Evolutionary conservation across 805 yeast species (phyloP).

Genomic region (Danielia reshetovae): DNA sequence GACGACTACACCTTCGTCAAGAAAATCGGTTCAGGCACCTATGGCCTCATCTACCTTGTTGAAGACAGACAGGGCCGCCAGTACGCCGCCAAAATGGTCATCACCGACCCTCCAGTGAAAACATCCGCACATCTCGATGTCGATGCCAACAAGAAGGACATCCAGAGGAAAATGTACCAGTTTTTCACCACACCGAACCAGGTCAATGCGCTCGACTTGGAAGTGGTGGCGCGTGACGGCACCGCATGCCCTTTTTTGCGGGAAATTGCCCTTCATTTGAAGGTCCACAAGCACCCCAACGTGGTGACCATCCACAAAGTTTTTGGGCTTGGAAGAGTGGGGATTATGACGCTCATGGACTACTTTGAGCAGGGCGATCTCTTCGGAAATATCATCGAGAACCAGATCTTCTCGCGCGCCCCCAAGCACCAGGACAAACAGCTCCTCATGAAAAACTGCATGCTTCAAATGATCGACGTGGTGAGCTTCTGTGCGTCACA

Average conservation of each 20-base stretch:
- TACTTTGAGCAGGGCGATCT: conserved; percentile 82
- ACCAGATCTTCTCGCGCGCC: conserved; percentile 53
- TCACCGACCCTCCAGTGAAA: conserved; percentile 39
- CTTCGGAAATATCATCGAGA: conserved; percentile 79
- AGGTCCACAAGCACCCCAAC: conserved; percentile 75
- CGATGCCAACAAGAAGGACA: conserved; percentile 53
- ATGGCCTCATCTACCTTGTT: conserved; percentile 41
- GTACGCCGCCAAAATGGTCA: conserved; percentile 70
- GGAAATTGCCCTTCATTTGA: conserved; percentile 71
- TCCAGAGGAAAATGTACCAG: conserved; percentile 27
- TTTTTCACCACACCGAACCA: conserved; percentile 7
- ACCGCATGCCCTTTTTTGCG: conserved; percentile 38
- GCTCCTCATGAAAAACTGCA: conserved; percentile 39
- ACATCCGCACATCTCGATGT: conserved; percentile 76
- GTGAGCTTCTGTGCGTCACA: conserved; percentile 30
- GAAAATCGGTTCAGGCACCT: conserved; percentile 47
- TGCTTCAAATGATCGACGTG: conserved; percentile 37
- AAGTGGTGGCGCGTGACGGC: conserved; percentile 23
- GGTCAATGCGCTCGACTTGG: conserved; percentile 17
- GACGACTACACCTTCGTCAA: conserved; percentile 47
- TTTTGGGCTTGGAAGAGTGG: conserved; percentile 50
- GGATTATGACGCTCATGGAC: conserved; percentile 77
- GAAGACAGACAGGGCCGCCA: conserved; percentile 42
- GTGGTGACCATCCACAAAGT: conserved; percentile 74
- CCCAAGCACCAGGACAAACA: conserved; percentile 49